Evolutionary conservation across 495 filamentous ascomycete species (phyloP).

Genomic region (Lasiosphaeriaceae sp.): DNA sequence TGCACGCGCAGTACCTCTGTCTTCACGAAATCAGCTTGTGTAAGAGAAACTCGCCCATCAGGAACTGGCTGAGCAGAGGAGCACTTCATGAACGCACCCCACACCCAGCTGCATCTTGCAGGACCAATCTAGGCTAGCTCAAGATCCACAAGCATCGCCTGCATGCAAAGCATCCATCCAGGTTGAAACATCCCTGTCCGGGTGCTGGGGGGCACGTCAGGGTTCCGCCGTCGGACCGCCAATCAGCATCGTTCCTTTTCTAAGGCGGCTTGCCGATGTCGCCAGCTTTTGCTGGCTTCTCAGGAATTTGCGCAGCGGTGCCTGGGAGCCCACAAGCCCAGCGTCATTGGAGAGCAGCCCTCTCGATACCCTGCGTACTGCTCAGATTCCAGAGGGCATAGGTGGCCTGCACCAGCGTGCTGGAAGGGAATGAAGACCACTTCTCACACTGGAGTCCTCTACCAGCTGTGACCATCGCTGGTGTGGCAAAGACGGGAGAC

Average conservation of each 20-base stretch:
- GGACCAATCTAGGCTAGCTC: slow-evolving; percentile 15
- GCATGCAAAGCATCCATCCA: slow-evolving; percentile 28
- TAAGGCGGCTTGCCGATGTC: slow-evolving; percentile 34
- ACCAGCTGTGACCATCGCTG: too few species aligned
- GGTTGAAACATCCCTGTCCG: slow-evolving; percentile 20
- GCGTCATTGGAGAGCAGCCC: slow-evolving; percentile 12
- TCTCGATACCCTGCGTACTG: neutral
- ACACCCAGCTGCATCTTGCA: slow-evolving; percentile 30
- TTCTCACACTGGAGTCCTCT: too few species aligned
- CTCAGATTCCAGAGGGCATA: too few species aligned
- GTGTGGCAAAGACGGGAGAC: too few species aligned
- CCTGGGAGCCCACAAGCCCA: neutral
- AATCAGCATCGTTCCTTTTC: slow-evolving; percentile 30
- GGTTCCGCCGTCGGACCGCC: slow-evolving; percentile 13
- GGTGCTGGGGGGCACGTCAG: slow-evolving; percentile 12
- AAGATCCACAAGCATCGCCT: slow-evolving; percentile 33
- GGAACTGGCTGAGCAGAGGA: slow-evolving; percentile 1
- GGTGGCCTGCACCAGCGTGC: too few species aligned
- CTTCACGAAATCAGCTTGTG: slow-evolving; percentile 16
- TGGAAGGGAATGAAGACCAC: too few species aligned
- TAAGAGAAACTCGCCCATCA: slow-evolving; percentile 22
- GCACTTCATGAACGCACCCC: slow-evolving; percentile 29
- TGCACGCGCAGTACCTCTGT: neutral
- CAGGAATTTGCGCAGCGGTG: neutral
- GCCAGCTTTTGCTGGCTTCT: slow-evolving; percentile 7